Base-by-base conservation (phyloP, 2,329 filamentous ascomycete genomes). In the Rutstroemia sp. region DNA sequence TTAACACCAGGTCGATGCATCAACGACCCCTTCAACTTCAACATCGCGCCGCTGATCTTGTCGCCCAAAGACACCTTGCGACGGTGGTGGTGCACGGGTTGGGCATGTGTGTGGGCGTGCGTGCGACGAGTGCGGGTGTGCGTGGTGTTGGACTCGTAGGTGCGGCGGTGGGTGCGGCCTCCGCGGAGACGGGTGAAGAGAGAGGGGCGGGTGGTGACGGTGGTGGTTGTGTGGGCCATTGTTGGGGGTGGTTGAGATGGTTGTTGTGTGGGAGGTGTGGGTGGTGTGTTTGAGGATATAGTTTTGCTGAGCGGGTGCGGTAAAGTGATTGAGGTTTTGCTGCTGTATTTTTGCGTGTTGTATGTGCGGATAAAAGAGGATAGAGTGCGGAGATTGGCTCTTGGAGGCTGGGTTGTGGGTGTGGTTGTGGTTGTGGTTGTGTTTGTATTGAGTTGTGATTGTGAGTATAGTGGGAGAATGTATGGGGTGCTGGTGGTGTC, bases 31-130 rank as follows among this genome's bases (percentile, higher is more conserved):
- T 83, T 84, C 61, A 92, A 71, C 75, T 81, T 89, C 74, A 88
- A 77, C 70, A 92, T 75, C 0, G 87, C 88, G 17, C 89, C 89
- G 50, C 80, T 84, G 64, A 92, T 78, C 73, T 92, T 92, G 74
- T 92, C 88, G 48, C 86, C 86, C 62, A 92, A 14, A 8, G 14
- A 14, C 14, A 34, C 38, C n/a, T 42, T 51, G 17, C 36, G 46
- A 19, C 44, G 47, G 3, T 55, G 46, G 7, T 55, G 47, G 5
- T 51, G 46, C 3, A 25, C 21, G 0, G 44, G 45, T 4, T 49
- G 45, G 4, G 34, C n/a, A 7, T 40, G 19, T 7, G 8, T 23
- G 16, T 40, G 25, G 0, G 27, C 21, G 16, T 40, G 25, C 0
- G 27, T n/a, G 17, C 36, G 21, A 38, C 27, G 30, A 7, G 46